Evolutionary conservation across 2,329 filamentous ascomycete species (phyloP).

Genomic region (Helotiales sp.): DNA sequence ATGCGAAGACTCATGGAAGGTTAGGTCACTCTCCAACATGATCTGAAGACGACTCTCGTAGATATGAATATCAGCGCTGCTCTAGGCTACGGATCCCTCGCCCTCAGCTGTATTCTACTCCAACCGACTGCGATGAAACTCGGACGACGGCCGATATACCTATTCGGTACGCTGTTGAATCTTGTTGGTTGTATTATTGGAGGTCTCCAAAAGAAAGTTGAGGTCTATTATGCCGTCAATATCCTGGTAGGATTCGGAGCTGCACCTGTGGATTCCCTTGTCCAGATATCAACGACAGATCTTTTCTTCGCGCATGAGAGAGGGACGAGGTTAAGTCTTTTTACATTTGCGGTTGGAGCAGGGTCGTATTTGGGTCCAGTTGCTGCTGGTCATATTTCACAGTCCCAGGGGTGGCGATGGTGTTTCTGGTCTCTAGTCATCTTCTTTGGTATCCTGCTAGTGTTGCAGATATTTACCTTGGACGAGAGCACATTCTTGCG

Average conservation of each 20-base stretch:
- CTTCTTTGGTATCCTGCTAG: background rate
- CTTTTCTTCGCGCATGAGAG: background rate
- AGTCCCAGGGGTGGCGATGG: background rate
- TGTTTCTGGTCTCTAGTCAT: background rate
- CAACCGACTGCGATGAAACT: slow-evolving; percentile 26
- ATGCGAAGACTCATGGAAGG: no score
- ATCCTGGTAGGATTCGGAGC: background rate
- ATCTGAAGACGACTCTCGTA: slow-evolving; percentile 18
- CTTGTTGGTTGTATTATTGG: slow-evolving; percentile 12
- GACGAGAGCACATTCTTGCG: background rate
- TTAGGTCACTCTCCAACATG: background rate
- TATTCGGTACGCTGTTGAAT: slow-evolving; percentile 20
- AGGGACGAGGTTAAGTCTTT: background rate
- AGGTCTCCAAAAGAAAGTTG: background rate
- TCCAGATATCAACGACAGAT: background rate
- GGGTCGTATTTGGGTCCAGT: background rate
- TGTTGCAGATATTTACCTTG: background rate
- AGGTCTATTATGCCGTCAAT: background rate
- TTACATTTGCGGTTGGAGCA: background rate
- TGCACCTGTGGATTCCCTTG: background rate
- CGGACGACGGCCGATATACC: slow-evolving; percentile 18
- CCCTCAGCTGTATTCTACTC: slow-evolving; percentile 17
- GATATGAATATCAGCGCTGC: slow-evolving; percentile 24
- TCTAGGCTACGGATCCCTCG: slow-evolving; percentile 18
- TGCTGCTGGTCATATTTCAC: background rate